Evolutionary conservation across 1,284 basidiomycete genomes (phyloP).

Genomic region (Moesziomyces aphidis): DNA sequence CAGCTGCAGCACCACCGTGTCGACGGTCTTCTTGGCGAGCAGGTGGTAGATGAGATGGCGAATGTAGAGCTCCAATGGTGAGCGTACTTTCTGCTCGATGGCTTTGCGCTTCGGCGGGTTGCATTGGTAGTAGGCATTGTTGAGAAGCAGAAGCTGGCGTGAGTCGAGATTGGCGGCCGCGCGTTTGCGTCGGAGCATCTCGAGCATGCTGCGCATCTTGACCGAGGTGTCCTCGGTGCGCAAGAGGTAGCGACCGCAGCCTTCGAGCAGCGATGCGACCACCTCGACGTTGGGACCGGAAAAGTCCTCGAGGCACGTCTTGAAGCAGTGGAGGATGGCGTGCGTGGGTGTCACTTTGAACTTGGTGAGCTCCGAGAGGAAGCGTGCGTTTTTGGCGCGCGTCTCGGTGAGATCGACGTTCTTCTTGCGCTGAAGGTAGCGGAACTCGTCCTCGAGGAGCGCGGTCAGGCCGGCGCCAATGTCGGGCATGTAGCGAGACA

Average conservation of each 20-base stretch:
- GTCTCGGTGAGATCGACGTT: slow-evolving; percentile 87
- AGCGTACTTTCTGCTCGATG: slow-evolving; percentile 83
- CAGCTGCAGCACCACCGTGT: slow-evolving; percentile 89
- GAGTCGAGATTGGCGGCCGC: slow-evolving; percentile 90
- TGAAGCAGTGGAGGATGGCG: slow-evolving; percentile 92
- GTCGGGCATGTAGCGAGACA: slow-evolving; percentile 94
- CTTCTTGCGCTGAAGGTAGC: slow-evolving; percentile 94
- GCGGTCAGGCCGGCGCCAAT: slow-evolving; percentile 84
- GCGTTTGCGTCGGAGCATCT: slow-evolving; percentile 94
- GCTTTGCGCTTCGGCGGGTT: slow-evolving; percentile 95
- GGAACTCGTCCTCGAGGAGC: slow-evolving; percentile 91
- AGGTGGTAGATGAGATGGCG: slow-evolving; percentile 92
- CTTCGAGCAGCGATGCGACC: slow-evolving; percentile 88
- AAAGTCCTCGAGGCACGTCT: slow-evolving; percentile 96
- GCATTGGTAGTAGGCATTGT: slow-evolving; percentile 99
- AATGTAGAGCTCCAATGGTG: slow-evolving; percentile 90
- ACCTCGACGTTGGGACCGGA: slow-evolving; percentile 92
- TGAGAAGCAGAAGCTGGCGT: slow-evolving; percentile 86
- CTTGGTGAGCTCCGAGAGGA: slow-evolving; percentile 91
- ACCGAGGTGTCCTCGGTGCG: slow-evolving; percentile 87
- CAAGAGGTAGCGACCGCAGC: slow-evolving; percentile 91
- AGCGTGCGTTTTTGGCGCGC: slow-evolving; percentile 89
- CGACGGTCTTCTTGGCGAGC: slow-evolving; percentile 87
- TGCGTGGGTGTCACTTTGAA: slow-evolving; percentile 93
- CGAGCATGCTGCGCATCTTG: slow-evolving; percentile 78